Percentiles rank a stretch among this genome's conserved stretches.
phyloP scores from a whole-genome alignment of 345 rosid species.

The Aquilaria sinensis region DNA sequence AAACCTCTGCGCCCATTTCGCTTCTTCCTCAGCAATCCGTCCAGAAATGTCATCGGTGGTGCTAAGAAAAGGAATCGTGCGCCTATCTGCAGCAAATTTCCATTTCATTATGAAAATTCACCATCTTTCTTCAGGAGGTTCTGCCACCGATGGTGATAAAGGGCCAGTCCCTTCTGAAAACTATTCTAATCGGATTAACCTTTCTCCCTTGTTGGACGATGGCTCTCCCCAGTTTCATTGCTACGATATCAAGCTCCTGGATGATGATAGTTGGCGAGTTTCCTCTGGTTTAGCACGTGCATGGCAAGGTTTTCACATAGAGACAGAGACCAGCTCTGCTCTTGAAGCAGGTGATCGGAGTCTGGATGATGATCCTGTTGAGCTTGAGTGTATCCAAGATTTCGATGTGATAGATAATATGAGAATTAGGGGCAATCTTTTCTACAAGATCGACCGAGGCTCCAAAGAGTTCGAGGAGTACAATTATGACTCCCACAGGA shows the following conservation, averaged over 20 bases:
- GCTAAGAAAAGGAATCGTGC: conserved; percentile 19
- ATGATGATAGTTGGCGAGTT: conserved; percentile 64
- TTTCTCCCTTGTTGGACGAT: conserved; percentile 31
- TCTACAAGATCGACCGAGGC: conserved; percentile 65
- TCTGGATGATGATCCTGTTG: conserved; percentile 13
- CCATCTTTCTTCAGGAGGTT: conserved; percentile 23
- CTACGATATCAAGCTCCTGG: conserved; percentile 60
- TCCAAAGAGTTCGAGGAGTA: conserved; percentile 84
- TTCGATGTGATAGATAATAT: conserved; percentile 70
- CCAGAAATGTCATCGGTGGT: conserved; percentile 21
- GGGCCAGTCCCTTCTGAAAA: conserved; percentile 5
- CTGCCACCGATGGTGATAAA: conserved; percentile 10
- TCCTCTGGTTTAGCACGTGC: conserved; percentile 52
- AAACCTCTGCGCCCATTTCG: neutral
- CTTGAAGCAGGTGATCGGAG: conserved; percentile 14
- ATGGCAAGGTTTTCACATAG: conserved; percentile 31
- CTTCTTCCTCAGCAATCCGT: neutral
- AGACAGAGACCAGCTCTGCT: conserved; percentile 4
- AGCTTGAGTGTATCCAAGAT: conserved; percentile 28
- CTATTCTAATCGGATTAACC: conserved; percentile 17
- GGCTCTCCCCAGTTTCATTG: conserved; percentile 16
- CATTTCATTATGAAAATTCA: conserved; percentile 17
- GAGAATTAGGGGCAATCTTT: conserved; percentile 77
- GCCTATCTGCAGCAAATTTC: conserved; percentile 5
- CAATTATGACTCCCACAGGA: conserved; percentile 66